These are phyloP conservation scores for Penicillium sp. DNA, from an alignment of 2,329 filamentous ascomycete genomes.

Conservation along the genomic window DNA sequence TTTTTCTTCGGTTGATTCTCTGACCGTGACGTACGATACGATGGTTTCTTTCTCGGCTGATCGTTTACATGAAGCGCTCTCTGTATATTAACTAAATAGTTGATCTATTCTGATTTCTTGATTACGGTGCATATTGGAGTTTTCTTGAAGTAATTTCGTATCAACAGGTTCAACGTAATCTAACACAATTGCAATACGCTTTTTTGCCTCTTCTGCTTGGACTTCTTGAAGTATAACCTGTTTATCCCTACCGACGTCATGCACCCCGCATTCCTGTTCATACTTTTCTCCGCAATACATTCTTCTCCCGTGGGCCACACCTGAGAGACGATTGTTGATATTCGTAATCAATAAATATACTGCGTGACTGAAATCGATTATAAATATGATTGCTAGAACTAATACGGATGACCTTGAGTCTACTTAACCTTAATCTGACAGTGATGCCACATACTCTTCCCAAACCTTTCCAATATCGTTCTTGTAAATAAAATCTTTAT, in stretches of 20 bases:
- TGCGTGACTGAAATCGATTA: background rate
- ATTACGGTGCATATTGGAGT: background rate
- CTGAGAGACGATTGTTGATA: background rate
- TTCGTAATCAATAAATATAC: too few relatives aligned
- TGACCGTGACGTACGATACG: background rate
- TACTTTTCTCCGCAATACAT: background rate
- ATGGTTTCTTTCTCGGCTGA: background rate
- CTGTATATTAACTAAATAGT: background rate
- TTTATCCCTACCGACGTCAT: background rate
- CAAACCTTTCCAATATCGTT: conserved; percentile 44
- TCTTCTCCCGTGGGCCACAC: background rate
- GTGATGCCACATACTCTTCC: background rate
- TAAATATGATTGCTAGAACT: background rate
- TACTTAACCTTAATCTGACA: background rate
- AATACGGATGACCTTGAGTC: background rate
- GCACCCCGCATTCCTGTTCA: background rate
- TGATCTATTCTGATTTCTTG: conserved; percentile 13
- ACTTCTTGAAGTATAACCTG: background rate
- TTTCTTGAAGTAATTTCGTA: background rate
- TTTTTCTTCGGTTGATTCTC: background rate
- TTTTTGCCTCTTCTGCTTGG: background rate
- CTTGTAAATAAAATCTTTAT: conserved; percentile 45
- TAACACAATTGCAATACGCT: too few relatives aligned
- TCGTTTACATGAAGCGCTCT: background rate
- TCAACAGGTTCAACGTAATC: background rate